Conservation (phyloP, 2,329 filamentous ascomycete genomes). For the Chaetothyriales sp. region DNA sequence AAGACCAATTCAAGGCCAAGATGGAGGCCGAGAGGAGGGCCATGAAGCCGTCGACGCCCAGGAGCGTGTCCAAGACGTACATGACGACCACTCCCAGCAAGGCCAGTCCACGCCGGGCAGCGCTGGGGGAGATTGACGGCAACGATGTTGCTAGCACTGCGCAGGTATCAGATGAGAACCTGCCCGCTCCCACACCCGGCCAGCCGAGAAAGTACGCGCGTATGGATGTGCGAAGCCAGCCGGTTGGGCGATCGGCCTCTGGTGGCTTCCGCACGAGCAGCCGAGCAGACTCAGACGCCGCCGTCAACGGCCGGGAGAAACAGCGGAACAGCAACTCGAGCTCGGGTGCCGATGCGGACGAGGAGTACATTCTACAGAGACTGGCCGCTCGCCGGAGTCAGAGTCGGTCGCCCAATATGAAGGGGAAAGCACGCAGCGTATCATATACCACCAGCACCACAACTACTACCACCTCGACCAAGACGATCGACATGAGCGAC, state of each 20-base stretch:
- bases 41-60: conserved; percentile 41
- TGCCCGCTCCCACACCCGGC: conserved; percentile 87
- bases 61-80: conserved; percentile 39
- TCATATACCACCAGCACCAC: conserved; percentile 17
- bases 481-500: conserved; percentile 13
- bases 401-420: conserved; percentile 13
- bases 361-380: conserved; percentile 67
- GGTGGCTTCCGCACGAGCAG: conserved; percentile 27
- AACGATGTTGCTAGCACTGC: conserved; percentile 43
- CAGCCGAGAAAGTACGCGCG: conserved; percentile 83
- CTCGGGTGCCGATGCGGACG: conserved; percentile 51
- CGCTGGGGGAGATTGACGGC: conserved; percentile 84
- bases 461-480: conserved; percentile 17
- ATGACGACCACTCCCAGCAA: conserved; percentile 66
- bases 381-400: conserved; percentile 40
- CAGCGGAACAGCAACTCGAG: conserved; percentile 43
- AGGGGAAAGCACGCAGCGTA: conserved; percentile 18
- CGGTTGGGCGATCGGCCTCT: conserved; percentile 47
- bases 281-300: conserved; percentile 31
- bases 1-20: conserved; percentile 66
- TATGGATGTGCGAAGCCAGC: conserved; percentile 57
- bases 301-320: conserved; percentile 29
- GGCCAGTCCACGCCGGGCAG: conserved; percentile 44
- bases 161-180: conserved; percentile 69
- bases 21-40: conserved; percentile 65